phyloP scores from a whole-genome alignment of 202 grass and related monocot species.

The Bolboschoenoplectus hybrid region DNA sequence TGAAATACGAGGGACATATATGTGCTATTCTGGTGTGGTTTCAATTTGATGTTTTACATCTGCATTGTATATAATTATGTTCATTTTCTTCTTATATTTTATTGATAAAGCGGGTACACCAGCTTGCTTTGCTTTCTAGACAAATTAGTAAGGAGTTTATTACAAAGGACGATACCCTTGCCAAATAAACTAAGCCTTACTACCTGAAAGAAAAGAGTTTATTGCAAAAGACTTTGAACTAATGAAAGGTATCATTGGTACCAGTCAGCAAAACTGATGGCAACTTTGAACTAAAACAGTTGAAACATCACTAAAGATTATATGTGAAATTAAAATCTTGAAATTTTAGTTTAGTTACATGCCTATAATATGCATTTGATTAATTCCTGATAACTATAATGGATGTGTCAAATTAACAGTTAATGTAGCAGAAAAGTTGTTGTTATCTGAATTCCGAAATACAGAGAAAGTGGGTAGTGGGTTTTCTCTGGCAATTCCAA shows the following conservation, averaged over 20 bases:
- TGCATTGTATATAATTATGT: background rate
- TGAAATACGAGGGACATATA: background rate
- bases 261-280: background rate
- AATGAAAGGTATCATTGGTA: background rate
- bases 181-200: background rate
- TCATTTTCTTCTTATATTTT: background rate
- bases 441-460: background rate
- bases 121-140: background rate
- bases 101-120: background rate
- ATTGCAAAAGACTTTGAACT: background rate
- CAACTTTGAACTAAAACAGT: background rate
- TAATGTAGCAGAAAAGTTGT: background rate
- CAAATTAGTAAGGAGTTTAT: background rate
- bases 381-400: background rate
- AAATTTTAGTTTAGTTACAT: background rate
- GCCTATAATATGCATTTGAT: slow-evolving; percentile 17
- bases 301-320: background rate
- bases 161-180: background rate
- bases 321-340: background rate
- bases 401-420: background rate
- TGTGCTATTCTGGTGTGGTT: background rate
- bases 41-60: slow-evolving; percentile 1
- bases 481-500: background rate
- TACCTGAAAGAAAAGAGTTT: background rate
- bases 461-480: background rate